These are phyloP conservation scores for Populus tomentosa DNA, from an alignment of 441 rosid species.

Conservation along the genomic window DNA sequence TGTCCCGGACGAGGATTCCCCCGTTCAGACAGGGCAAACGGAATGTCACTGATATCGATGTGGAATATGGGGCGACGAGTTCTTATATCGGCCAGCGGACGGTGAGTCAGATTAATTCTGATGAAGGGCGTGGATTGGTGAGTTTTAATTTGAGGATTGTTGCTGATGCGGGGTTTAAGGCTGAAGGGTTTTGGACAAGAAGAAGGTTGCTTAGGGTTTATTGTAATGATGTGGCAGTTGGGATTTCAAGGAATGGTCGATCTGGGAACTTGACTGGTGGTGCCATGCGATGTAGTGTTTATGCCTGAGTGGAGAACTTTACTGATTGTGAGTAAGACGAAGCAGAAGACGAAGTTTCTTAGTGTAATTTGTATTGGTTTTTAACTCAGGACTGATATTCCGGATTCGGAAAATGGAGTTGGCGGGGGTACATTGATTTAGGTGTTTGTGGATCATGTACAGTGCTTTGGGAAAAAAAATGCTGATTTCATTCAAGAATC, in stretches of 20 bases:
- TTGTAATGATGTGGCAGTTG: slow-evolving; percentile 40
- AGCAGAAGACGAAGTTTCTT: background rate
- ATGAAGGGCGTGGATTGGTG: slow-evolving; percentile 35
- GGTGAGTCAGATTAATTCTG: slow-evolving; percentile 30
- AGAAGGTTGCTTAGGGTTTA: slow-evolving; percentile 36
- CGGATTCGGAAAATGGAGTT: background rate
- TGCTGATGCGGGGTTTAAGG: slow-evolving; percentile 41
- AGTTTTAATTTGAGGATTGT: slow-evolving; percentile 39
- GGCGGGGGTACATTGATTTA: background rate
- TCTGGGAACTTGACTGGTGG: slow-evolving; percentile 55
- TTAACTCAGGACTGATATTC: background rate
- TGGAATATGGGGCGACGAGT: slow-evolving; percentile 32
- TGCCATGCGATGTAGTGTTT: slow-evolving; percentile 38
- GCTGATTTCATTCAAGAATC: background rate
- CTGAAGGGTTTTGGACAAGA: slow-evolving; percentile 46
- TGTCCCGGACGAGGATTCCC: slow-evolving; percentile 39
- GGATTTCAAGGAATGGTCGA: slow-evolving; percentile 25
- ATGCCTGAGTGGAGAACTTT: slow-evolving; percentile 21
- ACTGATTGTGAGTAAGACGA: too few relatives aligned
- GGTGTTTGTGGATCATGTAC: slow-evolving; percentile 4
- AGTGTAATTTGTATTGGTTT: background rate
- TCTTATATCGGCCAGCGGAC: slow-evolving; percentile 34
- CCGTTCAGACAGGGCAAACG: slow-evolving; percentile 65
- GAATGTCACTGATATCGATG: slow-evolving; percentile 34
- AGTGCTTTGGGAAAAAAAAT: background rate